A percentile compares a stretch with the other conserved stretches of the same genome.
phyloP scores from a whole-genome alignment of 768 basidiomycete genomes.

The Podaxis rugospora region DNA sequence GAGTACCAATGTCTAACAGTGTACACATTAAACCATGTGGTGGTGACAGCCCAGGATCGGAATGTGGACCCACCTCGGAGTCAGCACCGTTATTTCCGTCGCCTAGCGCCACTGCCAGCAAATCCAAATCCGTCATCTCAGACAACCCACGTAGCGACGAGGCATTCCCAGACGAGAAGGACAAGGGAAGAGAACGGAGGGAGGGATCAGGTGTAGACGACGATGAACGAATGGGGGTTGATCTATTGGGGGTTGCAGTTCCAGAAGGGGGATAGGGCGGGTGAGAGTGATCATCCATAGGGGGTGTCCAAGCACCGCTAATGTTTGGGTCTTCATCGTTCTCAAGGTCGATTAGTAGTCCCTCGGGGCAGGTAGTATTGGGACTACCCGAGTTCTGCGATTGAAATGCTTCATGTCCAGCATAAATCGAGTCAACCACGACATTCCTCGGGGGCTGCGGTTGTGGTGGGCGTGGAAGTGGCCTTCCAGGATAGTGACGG shows the following conservation, averaged over 20 bases:
- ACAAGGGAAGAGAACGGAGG: conserved; percentile 14
- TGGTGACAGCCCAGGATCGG: not conserved
- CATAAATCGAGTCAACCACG: conserved; percentile 13
- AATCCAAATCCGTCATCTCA: conserved; percentile 5
- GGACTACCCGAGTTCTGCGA: conserved; percentile 1
- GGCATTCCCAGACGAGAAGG: conserved; percentile 8
- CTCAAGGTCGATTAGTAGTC: conserved; percentile 53
- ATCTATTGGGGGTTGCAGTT: not conserved
- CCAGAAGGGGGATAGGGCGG: conserved; percentile 7
- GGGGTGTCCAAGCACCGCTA: conserved; percentile 7
- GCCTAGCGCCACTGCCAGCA: not conserved
- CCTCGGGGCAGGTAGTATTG: conserved; percentile 36
- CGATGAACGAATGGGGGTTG: not conserved
- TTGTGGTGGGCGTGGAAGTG: conserved; percentile 48
- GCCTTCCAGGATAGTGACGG: conserved; percentile 52
- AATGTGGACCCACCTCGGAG: conserved; percentile 7
- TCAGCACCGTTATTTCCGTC: not conserved
- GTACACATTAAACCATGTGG: conserved; percentile 2
- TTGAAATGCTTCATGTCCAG: conserved; percentile 1
- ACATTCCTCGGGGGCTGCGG: conserved; percentile 24
- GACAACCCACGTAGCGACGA: conserved; percentile 7
- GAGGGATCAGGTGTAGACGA: conserved; percentile 5
- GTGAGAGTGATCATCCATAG: conserved; percentile 14
- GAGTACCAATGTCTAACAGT: conserved; percentile 9
- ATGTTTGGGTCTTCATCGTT: conserved; percentile 23